phyloP scores from a whole-genome alignment of 345 rosid genomes.

The Aquilaria sinensis region DNA sequence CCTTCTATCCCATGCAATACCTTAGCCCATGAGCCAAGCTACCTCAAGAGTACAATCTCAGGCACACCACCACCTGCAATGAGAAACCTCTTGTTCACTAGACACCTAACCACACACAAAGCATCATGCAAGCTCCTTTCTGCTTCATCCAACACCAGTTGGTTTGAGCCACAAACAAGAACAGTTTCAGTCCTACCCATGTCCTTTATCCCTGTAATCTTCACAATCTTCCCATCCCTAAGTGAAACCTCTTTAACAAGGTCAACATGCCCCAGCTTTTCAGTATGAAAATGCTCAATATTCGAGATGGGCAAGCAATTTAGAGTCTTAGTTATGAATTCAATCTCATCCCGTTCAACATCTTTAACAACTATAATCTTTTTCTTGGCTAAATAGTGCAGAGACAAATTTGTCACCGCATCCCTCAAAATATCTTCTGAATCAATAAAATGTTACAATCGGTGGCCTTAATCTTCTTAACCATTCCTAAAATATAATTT shows the following conservation, averaged over 20 bases:
- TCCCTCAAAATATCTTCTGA: slow-evolving; percentile 93
- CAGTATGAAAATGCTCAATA: slow-evolving; percentile 77
- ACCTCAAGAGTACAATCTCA: slow-evolving; percentile 83
- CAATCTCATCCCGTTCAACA: slow-evolving; percentile 91
- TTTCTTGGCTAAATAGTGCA: slow-evolving; percentile 82
- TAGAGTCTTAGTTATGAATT: slow-evolving; percentile 82
- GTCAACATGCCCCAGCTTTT: slow-evolving; percentile 78
- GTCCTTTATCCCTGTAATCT: slow-evolving; percentile 74
- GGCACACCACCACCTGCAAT: slow-evolving; percentile 98
- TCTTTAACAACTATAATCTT: slow-evolving; percentile 84
- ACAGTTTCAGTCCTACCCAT: slow-evolving; percentile 86
- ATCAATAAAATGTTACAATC: slow-evolving; percentile 82
- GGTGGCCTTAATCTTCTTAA: slow-evolving; percentile 80
- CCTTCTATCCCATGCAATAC: slow-evolving; percentile 95
- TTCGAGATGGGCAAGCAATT: slow-evolving; percentile 88
- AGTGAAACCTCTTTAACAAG: slow-evolving; percentile 78
- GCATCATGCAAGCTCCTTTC: slow-evolving; percentile 94
- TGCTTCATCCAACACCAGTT: slow-evolving; percentile 79
- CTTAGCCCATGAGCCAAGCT: slow-evolving; percentile 94
- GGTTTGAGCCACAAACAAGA: slow-evolving; percentile 86
- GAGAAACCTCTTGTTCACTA: slow-evolving; percentile 77
- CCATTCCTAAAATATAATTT: slow-evolving; percentile 83
- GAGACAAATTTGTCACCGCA: slow-evolving; percentile 81
- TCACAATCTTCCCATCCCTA: slow-evolving; percentile 86
- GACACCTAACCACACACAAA: slow-evolving; percentile 76